Base-by-base conservation (phyloP, 1,139 yeast species). In the Debaryomyces robertsiae region DNA sequence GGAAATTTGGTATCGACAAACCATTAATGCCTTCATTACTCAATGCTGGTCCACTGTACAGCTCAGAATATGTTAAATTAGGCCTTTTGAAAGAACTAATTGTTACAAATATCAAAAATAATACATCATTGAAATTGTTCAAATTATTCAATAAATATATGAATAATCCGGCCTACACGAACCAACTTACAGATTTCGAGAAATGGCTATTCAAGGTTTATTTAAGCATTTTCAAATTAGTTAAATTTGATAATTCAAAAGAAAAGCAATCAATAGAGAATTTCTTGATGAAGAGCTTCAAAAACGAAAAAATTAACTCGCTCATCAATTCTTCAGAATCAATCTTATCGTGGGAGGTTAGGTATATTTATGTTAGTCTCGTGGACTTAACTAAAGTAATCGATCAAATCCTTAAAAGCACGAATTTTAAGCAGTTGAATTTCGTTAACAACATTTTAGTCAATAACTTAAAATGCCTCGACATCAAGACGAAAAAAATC, bases 1-100 rank as follows among this genome's bases (percentile, higher is more conserved):
- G 81, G 79, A 72, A 73, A 41, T 61, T 69, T 50, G 78, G 74
- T 14, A 54, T 58, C 7, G 34, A 43, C 27, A 40, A 43, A 31
- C 25, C 30, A 9, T 30, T 30, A 11, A 27, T 27, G 4, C 11
- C 19, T 9, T 31, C 28, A 2, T 24, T 43, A 6, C 39, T 38
- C 5, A n/a, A 17, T 11, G 11, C 23, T 16, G 29, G 29, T n/a
- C 34, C 36, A 13, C 4, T n/a, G 15, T 28, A 36, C 5, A 32
- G 40, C 11, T 31, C 38, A 23, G 44, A 41, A 19, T 50, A 52
- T 36, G 46, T 68, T 13, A 57, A 57, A 39, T 40, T 63, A 19
- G 52, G 58, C 39, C 46, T 55, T 17, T 41, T 66, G n/a, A 59
- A 57, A 40, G 72, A 71, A 44, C 46, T 49, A 9, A 46, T 60